Percentiles rank a stretch among this genome's conserved stretches.
Evolutionary conservation across 1,139 yeast species (phyloP).

Genomic region (Scheffersomyces insectosa): DNA sequence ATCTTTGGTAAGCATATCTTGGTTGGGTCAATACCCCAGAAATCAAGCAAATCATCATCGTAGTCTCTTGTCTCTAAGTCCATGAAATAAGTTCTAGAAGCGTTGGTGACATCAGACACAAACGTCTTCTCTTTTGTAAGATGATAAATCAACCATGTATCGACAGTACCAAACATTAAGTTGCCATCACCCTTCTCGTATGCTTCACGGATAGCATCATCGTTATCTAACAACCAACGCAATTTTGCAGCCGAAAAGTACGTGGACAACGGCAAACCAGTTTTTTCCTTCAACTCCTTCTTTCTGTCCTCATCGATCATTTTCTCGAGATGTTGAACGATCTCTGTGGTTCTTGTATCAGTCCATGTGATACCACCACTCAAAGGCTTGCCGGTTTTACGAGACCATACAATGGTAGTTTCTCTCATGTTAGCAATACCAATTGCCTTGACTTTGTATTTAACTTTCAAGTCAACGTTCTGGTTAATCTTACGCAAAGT

Average conservation of each 20-base stretch:
- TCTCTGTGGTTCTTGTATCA: slow-evolving; percentile 80
- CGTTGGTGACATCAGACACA: slow-evolving; percentile 88
- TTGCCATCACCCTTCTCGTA: slow-evolving; percentile 73
- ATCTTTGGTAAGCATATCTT: slow-evolving; percentile 77
- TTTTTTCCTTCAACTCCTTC: slow-evolving; percentile 60
- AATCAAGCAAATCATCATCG: slow-evolving; percentile 72
- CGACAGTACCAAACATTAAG: slow-evolving; percentile 91
- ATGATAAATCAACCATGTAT: slow-evolving; percentile 90
- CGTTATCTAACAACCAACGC: slow-evolving; percentile 87
- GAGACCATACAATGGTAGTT: slow-evolving; percentile 89
- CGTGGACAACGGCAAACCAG: slow-evolving; percentile 88
- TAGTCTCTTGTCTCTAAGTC: slow-evolving; percentile 75
- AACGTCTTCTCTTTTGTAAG: slow-evolving; percentile 71
- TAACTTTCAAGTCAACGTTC: slow-evolving; percentile 46
- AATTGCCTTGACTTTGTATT: slow-evolving; percentile 59
- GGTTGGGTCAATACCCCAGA: slow-evolving; percentile 76
- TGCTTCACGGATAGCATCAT: slow-evolving; percentile 63
- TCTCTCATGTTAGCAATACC: slow-evolving; percentile 97
- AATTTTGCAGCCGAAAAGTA: slow-evolving; percentile 91
- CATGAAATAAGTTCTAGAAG: slow-evolving; percentile 90
- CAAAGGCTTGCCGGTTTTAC: slow-evolving; percentile 78
- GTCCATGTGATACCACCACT: slow-evolving; percentile 95
- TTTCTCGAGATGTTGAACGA: slow-evolving; percentile 66
- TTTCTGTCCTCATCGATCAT: slow-evolving; percentile 59
- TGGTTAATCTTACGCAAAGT: slow-evolving; percentile 60